Conservation (phyloP, 805 yeast genomes). For the Naumovozyma baii region DNA sequence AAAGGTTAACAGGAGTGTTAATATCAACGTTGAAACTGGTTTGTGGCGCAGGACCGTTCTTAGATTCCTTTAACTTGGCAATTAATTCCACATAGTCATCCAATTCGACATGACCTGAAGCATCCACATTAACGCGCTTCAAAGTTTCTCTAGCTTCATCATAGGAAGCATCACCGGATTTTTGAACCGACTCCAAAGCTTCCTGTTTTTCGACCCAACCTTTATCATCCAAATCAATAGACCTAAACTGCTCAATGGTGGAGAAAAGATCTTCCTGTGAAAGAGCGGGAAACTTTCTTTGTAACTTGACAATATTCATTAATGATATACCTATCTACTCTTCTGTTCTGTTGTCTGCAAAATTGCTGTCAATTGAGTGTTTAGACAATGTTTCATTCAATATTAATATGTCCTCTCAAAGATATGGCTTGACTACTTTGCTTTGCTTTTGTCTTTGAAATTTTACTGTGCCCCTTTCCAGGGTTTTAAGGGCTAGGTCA, state of each 20-base stretch:
- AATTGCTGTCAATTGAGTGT: no score
- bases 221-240: slow-evolving; percentile 78
- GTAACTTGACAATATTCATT: slow-evolving; percentile 62
- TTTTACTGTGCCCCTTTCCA: no score
- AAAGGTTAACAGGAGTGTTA: slow-evolving; percentile 3
- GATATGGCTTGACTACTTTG: no score
- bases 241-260: slow-evolving; percentile 78
- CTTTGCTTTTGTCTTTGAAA: no score
- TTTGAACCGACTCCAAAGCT: slow-evolving; percentile 74
- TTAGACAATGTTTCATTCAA: no score
- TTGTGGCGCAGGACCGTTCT: slow-evolving; percentile 22
- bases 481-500: no score
- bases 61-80: slow-evolving; percentile 58
- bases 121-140: slow-evolving; percentile 85
- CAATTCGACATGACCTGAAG: slow-evolving; percentile 92
- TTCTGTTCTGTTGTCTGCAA: no score
- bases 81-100: slow-evolving; percentile 86
- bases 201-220: slow-evolving; percentile 93
- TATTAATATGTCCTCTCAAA: no score
- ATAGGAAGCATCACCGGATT: slow-evolving; percentile 70
- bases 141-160: slow-evolving; percentile 91
- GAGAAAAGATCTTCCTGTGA: slow-evolving; percentile 79
- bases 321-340: no score
- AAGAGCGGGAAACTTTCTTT: slow-evolving; percentile 75
- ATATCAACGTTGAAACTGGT: slow-evolving; percentile 24